Evolutionary conservation across 2,329 filamentous ascomycete genomes (phyloP).

Genomic region (Xylariaceae sp.): DNA sequence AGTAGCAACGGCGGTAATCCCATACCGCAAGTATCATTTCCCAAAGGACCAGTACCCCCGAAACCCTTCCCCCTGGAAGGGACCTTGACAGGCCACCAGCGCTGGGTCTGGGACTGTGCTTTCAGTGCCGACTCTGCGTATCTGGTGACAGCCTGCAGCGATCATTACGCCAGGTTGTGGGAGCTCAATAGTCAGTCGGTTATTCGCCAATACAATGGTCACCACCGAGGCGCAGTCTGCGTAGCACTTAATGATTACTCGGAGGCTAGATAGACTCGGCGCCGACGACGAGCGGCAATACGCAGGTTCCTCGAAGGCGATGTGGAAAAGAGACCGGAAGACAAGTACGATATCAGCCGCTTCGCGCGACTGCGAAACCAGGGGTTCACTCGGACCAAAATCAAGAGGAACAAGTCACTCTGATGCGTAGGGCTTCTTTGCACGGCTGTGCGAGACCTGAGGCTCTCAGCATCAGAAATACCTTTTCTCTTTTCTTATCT

Average conservation of each 20-base stretch:
- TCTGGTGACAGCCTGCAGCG: slow-evolving; percentile 85
- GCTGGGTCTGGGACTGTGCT: slow-evolving; percentile 97
- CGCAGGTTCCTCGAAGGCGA: no score
- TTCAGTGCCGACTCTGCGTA: slow-evolving; percentile 93
- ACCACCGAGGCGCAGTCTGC: slow-evolving; percentile 86
- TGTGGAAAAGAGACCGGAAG: no score
- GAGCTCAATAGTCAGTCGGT: slow-evolving; percentile 82
- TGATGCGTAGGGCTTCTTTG: no score
- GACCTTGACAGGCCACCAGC: slow-evolving; percentile 82
- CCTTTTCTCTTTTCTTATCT: no score
- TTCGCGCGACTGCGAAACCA: no score
- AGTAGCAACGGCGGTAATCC: slow-evolving; percentile 13
- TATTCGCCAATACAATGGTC: slow-evolving; percentile 91
- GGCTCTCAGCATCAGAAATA: no score
- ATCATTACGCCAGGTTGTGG: slow-evolving; percentile 91
- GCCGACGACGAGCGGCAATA: no score
- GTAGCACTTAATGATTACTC: slow-evolving; percentile 88
- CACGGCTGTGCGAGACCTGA: no score
- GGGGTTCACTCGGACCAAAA: no score
- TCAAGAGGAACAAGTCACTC: no score
- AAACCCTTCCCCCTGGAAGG: slow-evolving; percentile 76
- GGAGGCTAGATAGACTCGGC: slow-evolving; percentile 42
- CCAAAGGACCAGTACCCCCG: slow-evolving; percentile 31
- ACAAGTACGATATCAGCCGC: no score
- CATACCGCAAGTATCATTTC: background rate